phyloP scores from a whole-genome alignment of 1,284 basidiomycete genomes.

The Cystobasidium slooffiae region DNA sequence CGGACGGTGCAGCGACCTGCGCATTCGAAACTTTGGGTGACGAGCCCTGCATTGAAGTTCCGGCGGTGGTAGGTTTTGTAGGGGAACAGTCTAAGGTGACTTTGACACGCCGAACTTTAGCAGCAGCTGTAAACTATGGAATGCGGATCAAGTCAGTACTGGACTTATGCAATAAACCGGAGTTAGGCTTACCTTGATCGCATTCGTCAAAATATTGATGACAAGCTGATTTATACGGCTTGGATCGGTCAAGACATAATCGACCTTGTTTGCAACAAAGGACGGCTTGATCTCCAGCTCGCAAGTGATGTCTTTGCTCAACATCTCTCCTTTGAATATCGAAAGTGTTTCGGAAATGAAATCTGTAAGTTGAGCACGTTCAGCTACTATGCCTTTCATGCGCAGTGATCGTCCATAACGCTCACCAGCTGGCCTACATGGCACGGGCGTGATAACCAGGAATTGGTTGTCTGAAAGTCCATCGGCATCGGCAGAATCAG shows the following conservation, averaged over 20 bases:
- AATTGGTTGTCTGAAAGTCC: conserved; percentile 49
- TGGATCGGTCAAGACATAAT: conserved; percentile 50
- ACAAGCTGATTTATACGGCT: conserved; percentile 50
- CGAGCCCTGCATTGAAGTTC: conserved; percentile 6
- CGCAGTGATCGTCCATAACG: background rate
- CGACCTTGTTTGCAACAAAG: conserved; percentile 43
- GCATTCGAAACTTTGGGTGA: background rate
- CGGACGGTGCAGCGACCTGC: background rate
- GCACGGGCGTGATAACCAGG: conserved; percentile 48
- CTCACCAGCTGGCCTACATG: conserved; percentile 42
- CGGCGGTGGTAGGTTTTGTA: conserved; percentile 32
- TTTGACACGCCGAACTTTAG: conserved; percentile 43
- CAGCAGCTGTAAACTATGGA: conserved; percentile 46
- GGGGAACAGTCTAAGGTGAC: conserved; percentile 46
- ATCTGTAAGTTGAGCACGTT: background rate
- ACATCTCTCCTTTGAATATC: conserved; percentile 50
- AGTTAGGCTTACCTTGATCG: conserved; percentile 47
- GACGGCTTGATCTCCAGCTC: conserved; percentile 43
- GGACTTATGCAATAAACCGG: background rate
- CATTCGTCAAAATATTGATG: conserved; percentile 51
- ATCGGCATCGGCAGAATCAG: background rate
- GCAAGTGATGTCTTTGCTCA: conserved; percentile 47
- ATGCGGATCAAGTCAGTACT: background rate
- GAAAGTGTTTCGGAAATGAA: conserved; percentile 47
- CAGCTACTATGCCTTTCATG: background rate